Conservation (phyloP, 2,329 filamentous ascomycete species). For the Ascochyta clinopodiicola region DNA sequence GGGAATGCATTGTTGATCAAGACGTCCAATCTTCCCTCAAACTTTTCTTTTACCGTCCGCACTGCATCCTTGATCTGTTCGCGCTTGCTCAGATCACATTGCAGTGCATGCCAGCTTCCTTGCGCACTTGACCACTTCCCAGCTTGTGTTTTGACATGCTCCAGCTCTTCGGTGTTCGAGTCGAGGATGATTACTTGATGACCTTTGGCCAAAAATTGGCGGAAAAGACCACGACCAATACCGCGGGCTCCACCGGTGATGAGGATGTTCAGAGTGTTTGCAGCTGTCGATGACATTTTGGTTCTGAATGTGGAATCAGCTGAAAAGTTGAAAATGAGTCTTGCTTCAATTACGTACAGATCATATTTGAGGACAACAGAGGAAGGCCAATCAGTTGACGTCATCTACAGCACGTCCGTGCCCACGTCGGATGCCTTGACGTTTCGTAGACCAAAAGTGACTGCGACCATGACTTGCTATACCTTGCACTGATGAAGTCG, state of each 20-base stretch:
- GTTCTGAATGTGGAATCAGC: not conserved
- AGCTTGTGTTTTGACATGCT: slow-evolving; percentile 44
- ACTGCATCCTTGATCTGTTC: slow-evolving; percentile 47
- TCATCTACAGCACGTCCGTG: too few species aligned
- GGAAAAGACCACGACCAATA: slow-evolving; percentile 55
- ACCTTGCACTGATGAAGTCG: too few species aligned
- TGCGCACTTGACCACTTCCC: slow-evolving; percentile 29
- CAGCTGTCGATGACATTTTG: not conserved
- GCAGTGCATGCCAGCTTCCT: slow-evolving; percentile 27
- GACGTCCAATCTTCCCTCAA: slow-evolving; percentile 43
- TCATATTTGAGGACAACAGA: too few species aligned
- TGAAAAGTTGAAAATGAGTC: too few species aligned
- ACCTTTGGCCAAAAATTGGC: slow-evolving; percentile 51
- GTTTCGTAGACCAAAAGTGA: too few species aligned
- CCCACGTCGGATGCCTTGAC: too few species aligned
- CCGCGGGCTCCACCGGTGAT: slow-evolving; percentile 55
- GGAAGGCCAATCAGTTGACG: too few species aligned
- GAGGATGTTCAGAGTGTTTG: slow-evolving; percentile 36
- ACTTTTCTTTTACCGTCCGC: slow-evolving; percentile 44
- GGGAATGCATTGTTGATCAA: slow-evolving; percentile 48
- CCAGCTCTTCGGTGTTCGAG: slow-evolving; percentile 50
- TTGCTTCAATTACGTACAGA: too few species aligned
- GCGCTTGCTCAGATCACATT: slow-evolving; percentile 52
- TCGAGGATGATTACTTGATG: slow-evolving; percentile 56
- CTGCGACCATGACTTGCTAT: too few species aligned